phyloP scores from a whole-genome alignment of 164 flowering plant genomes.

The Vitis riparia region DNA sequence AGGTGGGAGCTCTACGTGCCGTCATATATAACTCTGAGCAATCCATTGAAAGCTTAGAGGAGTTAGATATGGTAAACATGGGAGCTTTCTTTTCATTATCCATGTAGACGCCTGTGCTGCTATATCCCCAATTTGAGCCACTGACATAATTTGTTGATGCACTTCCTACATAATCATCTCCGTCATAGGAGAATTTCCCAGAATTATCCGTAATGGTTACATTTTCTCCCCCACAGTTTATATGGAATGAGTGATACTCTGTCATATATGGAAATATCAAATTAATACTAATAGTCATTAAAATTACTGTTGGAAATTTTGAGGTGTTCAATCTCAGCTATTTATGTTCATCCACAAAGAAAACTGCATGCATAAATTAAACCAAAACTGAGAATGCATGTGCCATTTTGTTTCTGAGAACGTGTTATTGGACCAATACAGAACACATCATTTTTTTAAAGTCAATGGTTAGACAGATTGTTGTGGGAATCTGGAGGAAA shows the following conservation, averaged over 20 bases:
- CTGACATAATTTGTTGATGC: slow-evolving; percentile 36
- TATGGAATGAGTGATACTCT: slow-evolving; percentile 53
- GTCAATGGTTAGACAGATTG: too few species aligned
- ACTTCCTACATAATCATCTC: slow-evolving; percentile 53
- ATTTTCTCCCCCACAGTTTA: slow-evolving; percentile 79
- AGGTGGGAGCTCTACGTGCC: slow-evolving; percentile 60
- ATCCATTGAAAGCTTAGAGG: slow-evolving; percentile 18
- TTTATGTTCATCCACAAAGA: too few species aligned
- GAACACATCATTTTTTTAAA: too few species aligned
- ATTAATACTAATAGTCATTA: too few species aligned
- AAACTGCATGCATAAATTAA: too few species aligned
- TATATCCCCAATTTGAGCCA: slow-evolving; percentile 57
- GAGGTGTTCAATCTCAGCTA: too few species aligned
- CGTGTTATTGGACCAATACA: too few species aligned
- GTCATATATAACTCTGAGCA: slow-evolving; percentile 48
- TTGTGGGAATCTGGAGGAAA: too few species aligned
- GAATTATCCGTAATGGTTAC: slow-evolving; percentile 21
- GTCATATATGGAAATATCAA: slow-evolving; percentile 5
- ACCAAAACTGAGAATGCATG: too few species aligned
- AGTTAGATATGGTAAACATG: slow-evolving; percentile 27
- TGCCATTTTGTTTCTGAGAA: too few species aligned
- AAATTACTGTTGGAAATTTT: too few species aligned
- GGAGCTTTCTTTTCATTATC: slow-evolving; percentile 38
- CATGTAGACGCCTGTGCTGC: slow-evolving; percentile 79
- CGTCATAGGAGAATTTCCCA: slow-evolving; percentile 34